Conservation (phyloP, 441 rosid genomes). For the Mallotus japonicus region DNA sequence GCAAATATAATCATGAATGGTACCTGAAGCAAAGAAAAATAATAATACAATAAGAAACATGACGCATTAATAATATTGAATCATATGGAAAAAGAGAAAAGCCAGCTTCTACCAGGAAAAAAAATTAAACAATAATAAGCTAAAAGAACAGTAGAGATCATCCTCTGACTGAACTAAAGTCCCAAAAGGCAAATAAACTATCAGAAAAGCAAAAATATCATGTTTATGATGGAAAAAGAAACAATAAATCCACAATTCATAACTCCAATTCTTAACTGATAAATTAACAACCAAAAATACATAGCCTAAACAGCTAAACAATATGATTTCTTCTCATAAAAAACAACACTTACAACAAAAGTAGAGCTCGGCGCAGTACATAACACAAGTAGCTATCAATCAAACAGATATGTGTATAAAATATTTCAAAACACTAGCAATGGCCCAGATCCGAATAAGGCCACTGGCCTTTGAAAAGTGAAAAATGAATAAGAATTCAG, state of each 20-base stretch:
- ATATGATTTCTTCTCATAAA: neutral
- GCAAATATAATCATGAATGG: constrained; percentile 8
- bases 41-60: neutral
- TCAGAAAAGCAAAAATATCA: neutral
- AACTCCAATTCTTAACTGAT: neutral
- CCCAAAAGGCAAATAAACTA: neutral
- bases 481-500: neutral
- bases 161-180: neutral
- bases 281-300: neutral
- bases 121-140: neutral
- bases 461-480: neutral
- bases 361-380: neutral
- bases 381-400: neutral
- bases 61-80: neutral
- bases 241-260: neutral
- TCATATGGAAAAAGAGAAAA: constrained; percentile 2
- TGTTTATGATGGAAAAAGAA: neutral
- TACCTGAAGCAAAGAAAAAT: neutral
- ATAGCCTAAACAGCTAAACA: neutral
- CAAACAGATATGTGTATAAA: neutral
- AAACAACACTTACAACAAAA: neutral
- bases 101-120: neutral
- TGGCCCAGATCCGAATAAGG: neutral
- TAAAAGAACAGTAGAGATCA: neutral
- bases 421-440: no score